Base-by-base conservation (phyloP, 305 asterid species). In the Fraxinus baroniana region DNA sequence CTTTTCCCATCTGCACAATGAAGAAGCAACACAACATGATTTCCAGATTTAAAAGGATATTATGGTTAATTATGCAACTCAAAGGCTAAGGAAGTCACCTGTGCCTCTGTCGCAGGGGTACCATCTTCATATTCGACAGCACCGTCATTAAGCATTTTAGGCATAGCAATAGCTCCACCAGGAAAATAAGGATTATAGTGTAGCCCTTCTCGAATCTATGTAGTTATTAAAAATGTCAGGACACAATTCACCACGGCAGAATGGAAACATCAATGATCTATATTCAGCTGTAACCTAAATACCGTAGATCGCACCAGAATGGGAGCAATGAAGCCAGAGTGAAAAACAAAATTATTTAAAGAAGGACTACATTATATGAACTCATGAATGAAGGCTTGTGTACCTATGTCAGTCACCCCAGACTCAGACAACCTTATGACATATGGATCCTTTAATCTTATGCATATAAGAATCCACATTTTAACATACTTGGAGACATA, bases 111-210 rank as follows among this genome's bases (percentile, higher is more conserved):
- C 12, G 98, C 96, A 55, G 97, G 93, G 80, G 88, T 90, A 28
- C 97, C 97, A 83, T 94, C 97, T 87, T 93, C 97, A 82, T 92
- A 94, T 87, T 94, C 98, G 26, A 93, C 87, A 57, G 97, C 97
- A 77, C 97, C 97, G 86, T 94, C 98, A 74, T 82, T 93, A 79
- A 92, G 96, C 98, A 93, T 93, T 89, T 94, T 90, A 82, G 98
- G 97, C 97, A 93, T 93, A 28, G 97, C 97, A 82, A 93, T 92
- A 52, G 97, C 95, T 87, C 97, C 97, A 76, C 97, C 97, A 79
- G 97, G 95, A 84, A 94, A 93, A 93, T 93, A 94, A 46, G 97
- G 93, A 81, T 94, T 94, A 80, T 93, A 92, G 86, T 92, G 94
- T 37, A 92, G 87, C 70, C 96, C 98, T 22, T 92, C 95, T 22